Percentiles rank a stretch among this genome's conserved stretches.
phyloP scores from a whole-genome alignment of 1,284 basidiomycete species.

The Cryptococcus amylolentus region DNA sequence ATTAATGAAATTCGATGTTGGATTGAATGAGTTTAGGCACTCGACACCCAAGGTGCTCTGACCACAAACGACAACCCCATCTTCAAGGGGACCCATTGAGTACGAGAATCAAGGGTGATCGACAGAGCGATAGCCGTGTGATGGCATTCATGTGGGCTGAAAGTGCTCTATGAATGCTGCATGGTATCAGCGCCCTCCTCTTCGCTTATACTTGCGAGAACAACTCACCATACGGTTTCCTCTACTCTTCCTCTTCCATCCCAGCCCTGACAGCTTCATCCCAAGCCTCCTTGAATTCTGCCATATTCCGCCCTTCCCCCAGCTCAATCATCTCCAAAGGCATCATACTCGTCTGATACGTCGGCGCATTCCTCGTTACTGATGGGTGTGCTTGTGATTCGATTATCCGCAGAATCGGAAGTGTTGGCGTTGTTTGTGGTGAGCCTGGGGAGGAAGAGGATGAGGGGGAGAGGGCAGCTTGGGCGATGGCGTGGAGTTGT shows the following conservation, averaged over 20 bases:
- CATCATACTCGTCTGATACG: constrained; percentile 84
- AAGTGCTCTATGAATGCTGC: background rate
- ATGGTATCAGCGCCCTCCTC: background rate
- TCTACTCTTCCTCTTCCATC: constrained; percentile 14
- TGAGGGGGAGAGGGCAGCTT: constrained; percentile 15
- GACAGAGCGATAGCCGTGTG: no score
- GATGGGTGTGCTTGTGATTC: constrained; percentile 67
- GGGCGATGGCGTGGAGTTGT: constrained; percentile 59
- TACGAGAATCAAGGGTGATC: no score
- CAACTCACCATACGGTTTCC: background rate
- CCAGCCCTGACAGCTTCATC: constrained; percentile 33
- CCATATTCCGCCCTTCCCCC: constrained; percentile 67
- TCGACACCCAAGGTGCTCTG: no score
- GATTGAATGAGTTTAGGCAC: no score
- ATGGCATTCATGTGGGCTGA: no score
- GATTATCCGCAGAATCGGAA: constrained; percentile 65
- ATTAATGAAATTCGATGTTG: no score
- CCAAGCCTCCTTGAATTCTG: constrained; percentile 60
- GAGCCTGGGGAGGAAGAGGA: background rate
- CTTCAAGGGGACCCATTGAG: no score
- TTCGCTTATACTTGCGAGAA: background rate
- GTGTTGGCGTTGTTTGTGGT: constrained; percentile 7
- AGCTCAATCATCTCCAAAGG: constrained; percentile 80
- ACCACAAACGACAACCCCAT: no score
- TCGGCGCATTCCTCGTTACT: constrained; percentile 63